Evolutionary conservation across 352 stramenopile genomes (phyloP), one percentile per base, ranked within the genome.

Genomic region (Globisporangium mamillatum): DNA sequence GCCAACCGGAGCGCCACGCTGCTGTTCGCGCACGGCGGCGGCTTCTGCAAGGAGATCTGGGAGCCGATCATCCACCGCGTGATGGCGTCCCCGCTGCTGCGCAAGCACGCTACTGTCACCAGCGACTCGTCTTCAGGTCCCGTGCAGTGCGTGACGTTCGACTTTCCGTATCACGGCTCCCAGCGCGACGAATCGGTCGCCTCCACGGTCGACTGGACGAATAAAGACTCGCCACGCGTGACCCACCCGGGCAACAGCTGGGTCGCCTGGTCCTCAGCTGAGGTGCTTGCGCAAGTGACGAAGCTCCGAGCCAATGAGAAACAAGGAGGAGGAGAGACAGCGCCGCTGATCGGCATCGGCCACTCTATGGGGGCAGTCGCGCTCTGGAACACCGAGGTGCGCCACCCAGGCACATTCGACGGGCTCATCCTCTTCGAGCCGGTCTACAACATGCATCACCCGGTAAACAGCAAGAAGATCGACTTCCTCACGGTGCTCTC

Each of bases 11-110:
- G 38, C 38, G 38, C 54, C 14, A 86, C 78, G 27, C 67, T 89
- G 38, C 63, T 89, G 8, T 86, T 89, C 55, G 65, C 71, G 18
- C 81, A 89, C 48, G 81, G 77, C 53, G 67, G 64, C 18, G 71
- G 78, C 24, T 87, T 87, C 62, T 86, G 77, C 57, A 75, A 80
- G 60, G 64, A 87, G 14, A 67, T 76, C 4, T 89, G 81, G 81
- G 66, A 77, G 7, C 80, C 80, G 8, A 75, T 89, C 34, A 66
- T 86, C 41, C 59, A 62, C 27, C 80, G 72, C 9, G 55, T 87
- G 25, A 58, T 71, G 63, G 56, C 80, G 63, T 46, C 81, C 3
- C 67, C 34, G 25, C 54, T 77, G 32, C 14, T 46, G 38, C 54
- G 44, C 18, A 29, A 64, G 0, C 63, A 20, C 41, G 66, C 70